Conservation (phyloP, 2,329 filamentous ascomycete species). For the Trichoderma aggressivum region DNA sequence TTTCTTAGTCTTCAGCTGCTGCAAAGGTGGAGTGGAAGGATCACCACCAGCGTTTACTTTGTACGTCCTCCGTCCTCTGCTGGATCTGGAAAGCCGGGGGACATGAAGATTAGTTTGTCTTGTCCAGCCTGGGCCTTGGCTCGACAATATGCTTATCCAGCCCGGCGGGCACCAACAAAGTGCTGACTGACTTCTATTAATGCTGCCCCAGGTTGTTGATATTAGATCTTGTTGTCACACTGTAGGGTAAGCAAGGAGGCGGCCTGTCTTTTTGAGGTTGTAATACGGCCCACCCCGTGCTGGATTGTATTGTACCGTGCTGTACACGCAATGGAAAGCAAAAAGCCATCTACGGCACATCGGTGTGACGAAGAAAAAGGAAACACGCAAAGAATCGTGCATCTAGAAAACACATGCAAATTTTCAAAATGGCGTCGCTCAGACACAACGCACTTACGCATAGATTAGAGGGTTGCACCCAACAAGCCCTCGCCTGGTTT, state of each 20-base stretch:
- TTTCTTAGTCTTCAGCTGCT: neutral
- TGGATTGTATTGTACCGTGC: too few relatives aligned
- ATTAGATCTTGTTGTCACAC: neutral
- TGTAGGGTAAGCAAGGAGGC: constrained; percentile 1
- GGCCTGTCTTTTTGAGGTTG: neutral
- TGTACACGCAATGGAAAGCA: too few relatives aligned
- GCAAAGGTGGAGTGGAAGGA: neutral
- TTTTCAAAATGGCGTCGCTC: neutral
- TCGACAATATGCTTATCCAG: constrained; percentile 17
- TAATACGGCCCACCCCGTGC: too few relatives aligned
- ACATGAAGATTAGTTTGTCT: neutral
- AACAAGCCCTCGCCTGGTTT: neutral
- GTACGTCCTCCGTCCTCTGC: neutral
- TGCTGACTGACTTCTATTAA: neutral
- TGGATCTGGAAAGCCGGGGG: neutral
- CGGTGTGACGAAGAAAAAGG: too few relatives aligned
- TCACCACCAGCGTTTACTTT: neutral
- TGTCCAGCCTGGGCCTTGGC: neutral
- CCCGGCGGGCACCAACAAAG: neutral
- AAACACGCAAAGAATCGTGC: too few relatives aligned
- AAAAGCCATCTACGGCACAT: too few relatives aligned
- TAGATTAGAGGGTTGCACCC: neutral
- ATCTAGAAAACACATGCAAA: too few relatives aligned
- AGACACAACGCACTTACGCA: neutral
- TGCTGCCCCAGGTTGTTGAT: neutral